phyloP scores from a whole-genome alignment of 2,329 filamentous ascomycete species.

The Phoma herbarum region DNA sequence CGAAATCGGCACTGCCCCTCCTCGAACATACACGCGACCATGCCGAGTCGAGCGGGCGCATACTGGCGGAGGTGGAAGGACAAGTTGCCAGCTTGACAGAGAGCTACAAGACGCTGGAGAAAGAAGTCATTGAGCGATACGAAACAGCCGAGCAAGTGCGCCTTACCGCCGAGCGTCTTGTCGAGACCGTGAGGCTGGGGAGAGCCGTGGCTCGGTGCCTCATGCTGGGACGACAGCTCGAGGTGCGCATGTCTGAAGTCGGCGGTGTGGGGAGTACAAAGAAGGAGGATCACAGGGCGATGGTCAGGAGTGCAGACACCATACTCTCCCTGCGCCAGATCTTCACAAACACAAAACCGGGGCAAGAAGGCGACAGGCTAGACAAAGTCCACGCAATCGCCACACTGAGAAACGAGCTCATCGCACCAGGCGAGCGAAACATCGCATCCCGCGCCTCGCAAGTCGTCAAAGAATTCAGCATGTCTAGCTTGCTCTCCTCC shows the following conservation, averaged over 20 bases:
- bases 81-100: conserved; percentile 83
- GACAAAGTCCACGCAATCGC: conserved; percentile 76
- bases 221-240: conserved; percentile 83
- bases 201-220: conserved; percentile 80
- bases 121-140: conserved; percentile 85
- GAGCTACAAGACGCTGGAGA: conserved; percentile 84
- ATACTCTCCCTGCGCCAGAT: conserved; percentile 79
- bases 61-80: conserved; percentile 78
- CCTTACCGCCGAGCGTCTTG: conserved; percentile 77
- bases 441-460: conserved; percentile 79
- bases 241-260: conserved; percentile 82
- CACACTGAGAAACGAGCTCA: conserved; percentile 73
- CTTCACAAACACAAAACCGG: conserved; percentile 70
- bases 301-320: conserved; percentile 84
- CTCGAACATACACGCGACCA: conserved; percentile 80
- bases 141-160: conserved; percentile 85
- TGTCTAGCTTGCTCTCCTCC: conserved; percentile 64
- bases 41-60: conserved; percentile 73
- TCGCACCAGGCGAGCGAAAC: conserved; percentile 75
- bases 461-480: conserved; percentile 82
- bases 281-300: conserved; percentile 77
- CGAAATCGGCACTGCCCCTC: conserved; percentile 80
- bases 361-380: conserved; percentile 80
- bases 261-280: conserved; percentile 58
- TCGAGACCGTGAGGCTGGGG: conserved; percentile 80